Conservation (phyloP, 2,329 filamentous ascomycete genomes). For the Amylocarpus encephaloides region DNA sequence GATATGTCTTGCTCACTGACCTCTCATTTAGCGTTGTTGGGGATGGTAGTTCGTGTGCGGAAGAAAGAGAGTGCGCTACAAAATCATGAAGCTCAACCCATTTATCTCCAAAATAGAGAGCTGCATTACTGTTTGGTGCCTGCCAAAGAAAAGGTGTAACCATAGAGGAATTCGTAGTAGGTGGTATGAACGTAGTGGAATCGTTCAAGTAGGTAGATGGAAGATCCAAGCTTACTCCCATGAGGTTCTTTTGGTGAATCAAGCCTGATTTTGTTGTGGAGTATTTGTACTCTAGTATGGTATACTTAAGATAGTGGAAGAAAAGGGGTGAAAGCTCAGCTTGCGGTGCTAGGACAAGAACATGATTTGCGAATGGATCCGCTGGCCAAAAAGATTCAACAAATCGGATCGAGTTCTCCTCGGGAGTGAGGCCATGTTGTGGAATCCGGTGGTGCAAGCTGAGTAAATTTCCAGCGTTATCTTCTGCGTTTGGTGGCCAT, state of each 20-base stretch:
- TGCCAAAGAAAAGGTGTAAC: constrained; percentile 66
- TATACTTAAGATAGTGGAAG: constrained; percentile 79
- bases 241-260: constrained; percentile 46
- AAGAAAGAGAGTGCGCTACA: constrained; percentile 41
- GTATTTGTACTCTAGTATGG: constrained; percentile 70
- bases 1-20: constrained; percentile 59
- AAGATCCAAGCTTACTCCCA: constrained; percentile 75
- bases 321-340: constrained; percentile 74
- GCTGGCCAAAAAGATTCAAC: constrained; percentile 84
- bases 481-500: constrained; percentile 53
- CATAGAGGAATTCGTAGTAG: constrained; percentile 25
- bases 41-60: constrained; percentile 31
- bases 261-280: constrained; percentile 44
- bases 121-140: constrained; percentile 73
- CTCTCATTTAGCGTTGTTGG: constrained; percentile 45
- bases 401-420: constrained; percentile 68
- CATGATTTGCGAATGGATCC: constrained; percentile 57
- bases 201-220: constrained; percentile 60
- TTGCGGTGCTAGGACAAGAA: constrained; percentile 79
- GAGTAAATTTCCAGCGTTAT: constrained; percentile 45
- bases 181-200: constrained; percentile 45
- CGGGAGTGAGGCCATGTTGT: constrained; percentile 50
- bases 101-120: constrained; percentile 74
- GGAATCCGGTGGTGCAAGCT: constrained; percentile 70
- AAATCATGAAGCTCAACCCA: constrained; percentile 85